Percentiles rank a stretch among this genome's conserved stretches.
Evolutionary conservation across 2,329 filamentous ascomycete species (phyloP).

Genomic region (Trichoderma atrobrunneum): DNA sequence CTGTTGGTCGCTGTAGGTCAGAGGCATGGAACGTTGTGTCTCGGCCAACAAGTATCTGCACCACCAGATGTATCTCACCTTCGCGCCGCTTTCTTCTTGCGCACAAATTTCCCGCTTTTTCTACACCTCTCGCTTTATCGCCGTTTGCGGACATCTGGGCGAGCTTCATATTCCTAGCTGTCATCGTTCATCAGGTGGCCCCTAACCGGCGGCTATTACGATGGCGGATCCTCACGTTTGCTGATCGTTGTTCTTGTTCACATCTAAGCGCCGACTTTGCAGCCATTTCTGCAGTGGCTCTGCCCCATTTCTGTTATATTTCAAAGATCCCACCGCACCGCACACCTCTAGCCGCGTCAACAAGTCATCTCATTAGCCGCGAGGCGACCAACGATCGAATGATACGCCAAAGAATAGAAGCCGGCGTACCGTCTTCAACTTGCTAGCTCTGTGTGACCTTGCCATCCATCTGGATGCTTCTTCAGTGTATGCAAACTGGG

Average conservation of each 20-base stretch:
- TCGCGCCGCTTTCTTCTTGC: not conserved
- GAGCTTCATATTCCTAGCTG: not conserved
- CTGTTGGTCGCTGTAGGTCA: not conserved
- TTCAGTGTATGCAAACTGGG: constrained; percentile 27
- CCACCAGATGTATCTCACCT: not conserved
- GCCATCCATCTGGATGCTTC: not conserved
- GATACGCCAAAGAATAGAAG: not conserved
- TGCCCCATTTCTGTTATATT: constrained; percentile 11
- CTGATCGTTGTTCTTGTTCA: constrained; percentile 19
- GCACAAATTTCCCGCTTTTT: not conserved
- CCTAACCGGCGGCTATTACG: constrained; percentile 2
- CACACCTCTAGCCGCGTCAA: constrained; percentile 23
- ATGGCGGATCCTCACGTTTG: not conserved
- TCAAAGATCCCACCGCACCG: not conserved
- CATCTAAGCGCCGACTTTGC: constrained; percentile 29
- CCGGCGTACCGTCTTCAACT: not conserved
- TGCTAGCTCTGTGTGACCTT: not conserved
- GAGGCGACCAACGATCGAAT: constrained; percentile 5
- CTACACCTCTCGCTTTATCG: not conserved
- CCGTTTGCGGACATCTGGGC: not conserved
- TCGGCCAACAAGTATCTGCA: not conserved
- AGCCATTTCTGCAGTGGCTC: not conserved
- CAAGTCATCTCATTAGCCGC: constrained; percentile 18
- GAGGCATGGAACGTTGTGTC: not conserved
- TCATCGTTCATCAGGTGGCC: not conserved